These are phyloP conservation scores for Papiliotrema fonsecae DNA, from an alignment of 1,284 basidiomycete genomes.

Conservation along the genomic window DNA sequence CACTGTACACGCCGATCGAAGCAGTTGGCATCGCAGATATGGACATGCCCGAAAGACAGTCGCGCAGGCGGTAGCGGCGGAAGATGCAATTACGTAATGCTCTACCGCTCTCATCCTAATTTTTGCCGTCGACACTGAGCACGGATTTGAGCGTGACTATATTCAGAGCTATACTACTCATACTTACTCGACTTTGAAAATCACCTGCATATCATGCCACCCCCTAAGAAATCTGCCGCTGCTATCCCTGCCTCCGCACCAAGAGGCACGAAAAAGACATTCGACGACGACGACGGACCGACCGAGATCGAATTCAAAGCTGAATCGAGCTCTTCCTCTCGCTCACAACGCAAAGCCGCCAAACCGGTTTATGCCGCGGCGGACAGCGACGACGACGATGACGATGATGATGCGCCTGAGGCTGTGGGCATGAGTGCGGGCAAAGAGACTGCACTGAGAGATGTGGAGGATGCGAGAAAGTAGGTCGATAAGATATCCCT, in stretches of 20 bases:
- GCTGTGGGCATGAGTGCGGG: conserved; percentile 26
- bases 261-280: conserved; percentile 3
- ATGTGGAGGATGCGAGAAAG: conserved; percentile 11
- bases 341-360: neutral
- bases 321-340: neutral
- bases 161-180: no score
- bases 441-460: conserved; percentile 8
- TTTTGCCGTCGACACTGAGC: no score
- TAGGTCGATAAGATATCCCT: conserved; percentile 9
- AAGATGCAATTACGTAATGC: no score
- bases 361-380: conserved; percentile 3
- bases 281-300: conserved; percentile 1
- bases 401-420: conserved; percentile 38
- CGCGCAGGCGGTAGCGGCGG: no score
- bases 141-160: no score
- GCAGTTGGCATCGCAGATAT: no score
- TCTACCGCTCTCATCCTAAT: no score
- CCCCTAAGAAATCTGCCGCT: no score
- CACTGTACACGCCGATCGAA: no score
- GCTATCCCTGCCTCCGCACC: neutral
- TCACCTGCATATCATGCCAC: no score
- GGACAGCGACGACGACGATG: conserved; percentile 14
- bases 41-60: no score
- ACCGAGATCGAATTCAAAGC: neutral
- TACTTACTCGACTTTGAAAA: no score